phyloP scores from a whole-genome alignment of 108 stramenopile genomes.

The Schizochytrium sp. region DNA sequence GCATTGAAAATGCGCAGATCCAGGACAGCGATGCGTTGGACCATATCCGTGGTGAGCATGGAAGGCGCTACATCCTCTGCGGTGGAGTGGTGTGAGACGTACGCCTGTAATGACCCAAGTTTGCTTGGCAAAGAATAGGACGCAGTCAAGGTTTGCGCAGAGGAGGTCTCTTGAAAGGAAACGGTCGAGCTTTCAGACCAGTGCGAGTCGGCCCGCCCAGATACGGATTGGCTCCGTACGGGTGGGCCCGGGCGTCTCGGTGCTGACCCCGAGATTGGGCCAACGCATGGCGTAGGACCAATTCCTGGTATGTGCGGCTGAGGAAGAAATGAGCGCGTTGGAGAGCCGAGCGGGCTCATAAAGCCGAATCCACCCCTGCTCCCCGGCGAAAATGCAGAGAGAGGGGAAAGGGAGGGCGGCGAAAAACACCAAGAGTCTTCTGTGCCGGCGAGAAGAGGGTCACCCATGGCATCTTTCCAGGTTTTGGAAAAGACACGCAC shows the following conservation, averaged over 20 bases:
- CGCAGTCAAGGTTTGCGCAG: not conserved
- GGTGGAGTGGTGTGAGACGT: not conserved
- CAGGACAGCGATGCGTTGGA: constrained; percentile 89
- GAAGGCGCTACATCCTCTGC: not conserved
- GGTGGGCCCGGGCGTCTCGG: not conserved
- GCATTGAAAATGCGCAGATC: constrained; percentile 94
- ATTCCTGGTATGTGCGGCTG: not conserved
- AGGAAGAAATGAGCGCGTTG: not conserved
- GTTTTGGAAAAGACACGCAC: constrained; percentile 64
- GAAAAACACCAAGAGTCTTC: not conserved
- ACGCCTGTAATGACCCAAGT: constrained; percentile 81
- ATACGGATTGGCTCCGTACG: not conserved
- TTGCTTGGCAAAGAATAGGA: not conserved
- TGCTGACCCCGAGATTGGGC: too few species aligned
- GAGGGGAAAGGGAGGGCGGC: not conserved
- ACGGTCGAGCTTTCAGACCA: not conserved
- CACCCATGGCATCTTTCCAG: not conserved
- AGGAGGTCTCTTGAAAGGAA: not conserved
- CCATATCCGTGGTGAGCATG: constrained; percentile 67
- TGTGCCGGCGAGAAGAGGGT: not conserved
- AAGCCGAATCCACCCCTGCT: not conserved
- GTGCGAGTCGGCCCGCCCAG: not conserved
- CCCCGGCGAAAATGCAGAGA: not conserved
- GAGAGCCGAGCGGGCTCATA: not conserved
- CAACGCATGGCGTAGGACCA: not conserved